phyloP scores from a whole-genome alignment of 179 eudicot genomes.

The Heliamphora pulchella region DNA sequence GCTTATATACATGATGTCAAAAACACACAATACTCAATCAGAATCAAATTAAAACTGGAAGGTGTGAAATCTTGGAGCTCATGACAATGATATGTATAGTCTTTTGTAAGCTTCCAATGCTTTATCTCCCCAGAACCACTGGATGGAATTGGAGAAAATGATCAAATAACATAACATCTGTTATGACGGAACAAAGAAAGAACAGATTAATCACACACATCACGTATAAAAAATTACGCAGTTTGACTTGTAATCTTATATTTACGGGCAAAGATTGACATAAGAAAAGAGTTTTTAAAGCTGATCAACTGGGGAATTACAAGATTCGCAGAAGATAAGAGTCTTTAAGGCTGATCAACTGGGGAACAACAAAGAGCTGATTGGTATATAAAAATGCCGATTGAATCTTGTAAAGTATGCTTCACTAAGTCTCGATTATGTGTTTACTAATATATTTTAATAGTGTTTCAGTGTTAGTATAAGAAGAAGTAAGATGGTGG shows the following conservation, averaged over 20 bases:
- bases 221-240: no score
- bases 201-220: background rate
- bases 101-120: slow-evolving; percentile 1
- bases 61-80: slow-evolving; percentile 12
- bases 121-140: background rate
- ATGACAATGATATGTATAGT: slow-evolving; percentile 5
- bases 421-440: no score
- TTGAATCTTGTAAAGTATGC: no score
- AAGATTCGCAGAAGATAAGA: slow-evolving; percentile 35
- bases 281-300: background rate
- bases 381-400: no score
- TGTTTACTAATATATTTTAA: no score
- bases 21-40: background rate
- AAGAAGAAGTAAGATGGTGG: no score
- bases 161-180: background rate
- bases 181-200: background rate
- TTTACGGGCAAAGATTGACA: background rate
- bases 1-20: background rate
- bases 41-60: background rate
- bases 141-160: background rate
- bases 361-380: slow-evolving; percentile 21
- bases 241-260: no score
- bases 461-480: no score
- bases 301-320: slow-evolving; percentile 23
- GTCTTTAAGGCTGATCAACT: slow-evolving; percentile 26